phyloP scores from a whole-genome alignment of 345 rosid species.

The Eucalyptus melliodora region DNA sequence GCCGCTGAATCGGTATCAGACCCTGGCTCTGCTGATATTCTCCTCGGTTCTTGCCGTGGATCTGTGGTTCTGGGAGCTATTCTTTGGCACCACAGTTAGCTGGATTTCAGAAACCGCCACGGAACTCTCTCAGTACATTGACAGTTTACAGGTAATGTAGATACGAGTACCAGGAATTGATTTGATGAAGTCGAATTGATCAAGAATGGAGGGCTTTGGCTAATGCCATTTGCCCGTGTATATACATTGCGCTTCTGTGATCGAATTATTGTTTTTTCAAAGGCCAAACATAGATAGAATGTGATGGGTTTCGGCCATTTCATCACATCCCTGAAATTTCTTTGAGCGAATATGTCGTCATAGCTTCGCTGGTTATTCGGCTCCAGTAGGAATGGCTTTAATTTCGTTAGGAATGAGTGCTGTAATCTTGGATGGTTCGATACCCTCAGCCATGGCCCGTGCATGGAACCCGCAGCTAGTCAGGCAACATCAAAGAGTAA shows the following conservation, averaged over 20 bases:
- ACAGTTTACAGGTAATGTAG: conserved; percentile 23
- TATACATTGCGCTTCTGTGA: neutral
- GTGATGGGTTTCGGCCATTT: neutral
- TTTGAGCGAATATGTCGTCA: neutral
- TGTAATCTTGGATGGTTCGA: neutral
- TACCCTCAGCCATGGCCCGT: neutral
- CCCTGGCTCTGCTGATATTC: conserved; percentile 64
- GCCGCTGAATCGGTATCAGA: conserved; percentile 88
- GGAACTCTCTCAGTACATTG: conserved; percentile 20
- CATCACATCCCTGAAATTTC: neutral
- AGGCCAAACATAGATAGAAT: neutral
- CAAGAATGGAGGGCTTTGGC: neutral
- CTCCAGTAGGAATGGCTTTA: neutral
- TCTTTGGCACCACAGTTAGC: conserved; percentile 41
- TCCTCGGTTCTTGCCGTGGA: conserved; percentile 72
- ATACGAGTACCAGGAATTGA: neutral
- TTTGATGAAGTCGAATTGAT: neutral
- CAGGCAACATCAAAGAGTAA: neutral
- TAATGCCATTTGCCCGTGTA: neutral
- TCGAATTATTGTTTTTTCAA: neutral
- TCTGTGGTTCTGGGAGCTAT: conserved; percentile 86
- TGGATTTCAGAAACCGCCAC: conserved; percentile 44
- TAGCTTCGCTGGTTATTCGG: neutral
- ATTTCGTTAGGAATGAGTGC: neutral
- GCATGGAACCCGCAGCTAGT: neutral